Percentiles rank a stretch among this genome's conserved stretches.
Conservation (phyloP, 1,284 basidiomycete species). For the Ustilago xerochloae region DNA sequence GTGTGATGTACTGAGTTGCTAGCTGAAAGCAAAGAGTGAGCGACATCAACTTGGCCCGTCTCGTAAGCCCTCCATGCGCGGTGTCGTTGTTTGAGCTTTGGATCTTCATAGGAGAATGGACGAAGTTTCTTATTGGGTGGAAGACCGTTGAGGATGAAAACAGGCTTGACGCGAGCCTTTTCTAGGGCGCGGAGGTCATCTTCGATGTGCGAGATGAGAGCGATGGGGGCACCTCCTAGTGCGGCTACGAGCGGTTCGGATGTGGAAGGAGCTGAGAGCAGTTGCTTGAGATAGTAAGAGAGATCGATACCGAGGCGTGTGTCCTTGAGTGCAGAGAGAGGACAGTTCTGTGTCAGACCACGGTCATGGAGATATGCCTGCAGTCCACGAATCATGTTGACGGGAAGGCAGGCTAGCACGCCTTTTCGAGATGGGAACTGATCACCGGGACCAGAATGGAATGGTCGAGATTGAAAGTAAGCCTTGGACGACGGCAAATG, state of each 20-base stretch:
- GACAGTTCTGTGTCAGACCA: slow-evolving; percentile 84
- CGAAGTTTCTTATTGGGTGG: slow-evolving; percentile 54
- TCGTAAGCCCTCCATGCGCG: slow-evolving; percentile 66
- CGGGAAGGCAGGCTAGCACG: too few relatives aligned
- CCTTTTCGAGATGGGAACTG: neutral
- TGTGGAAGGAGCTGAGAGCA: slow-evolving; percentile 79
- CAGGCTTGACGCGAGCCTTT: slow-evolving; percentile 91
- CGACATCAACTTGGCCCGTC: slow-evolving; percentile 76
- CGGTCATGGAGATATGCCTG: slow-evolving; percentile 75
- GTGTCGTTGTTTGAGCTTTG: slow-evolving; percentile 52
- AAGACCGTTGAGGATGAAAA: slow-evolving; percentile 91
- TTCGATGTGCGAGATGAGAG: slow-evolving; percentile 77
- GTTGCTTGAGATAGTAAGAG: slow-evolving; percentile 83
- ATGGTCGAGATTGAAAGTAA: neutral
- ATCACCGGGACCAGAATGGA: slow-evolving; percentile 3
- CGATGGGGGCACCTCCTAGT: slow-evolving; percentile 88
- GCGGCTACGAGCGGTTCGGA: slow-evolving; percentile 92
- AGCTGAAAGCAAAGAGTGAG: slow-evolving; percentile 82
- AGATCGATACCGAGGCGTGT: slow-evolving; percentile 97
- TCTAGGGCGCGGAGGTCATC: slow-evolving; percentile 89
- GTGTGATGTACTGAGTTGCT: slow-evolving; percentile 73
- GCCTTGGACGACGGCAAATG: neutral
- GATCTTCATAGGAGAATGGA: slow-evolving; percentile 64
- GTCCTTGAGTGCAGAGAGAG: slow-evolving; percentile 85
- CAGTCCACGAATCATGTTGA: slow-evolving; percentile 45